phyloP scores from a whole-genome alignment of 495 filamentous ascomycete genomes.

The Platismatia glauca region DNA sequence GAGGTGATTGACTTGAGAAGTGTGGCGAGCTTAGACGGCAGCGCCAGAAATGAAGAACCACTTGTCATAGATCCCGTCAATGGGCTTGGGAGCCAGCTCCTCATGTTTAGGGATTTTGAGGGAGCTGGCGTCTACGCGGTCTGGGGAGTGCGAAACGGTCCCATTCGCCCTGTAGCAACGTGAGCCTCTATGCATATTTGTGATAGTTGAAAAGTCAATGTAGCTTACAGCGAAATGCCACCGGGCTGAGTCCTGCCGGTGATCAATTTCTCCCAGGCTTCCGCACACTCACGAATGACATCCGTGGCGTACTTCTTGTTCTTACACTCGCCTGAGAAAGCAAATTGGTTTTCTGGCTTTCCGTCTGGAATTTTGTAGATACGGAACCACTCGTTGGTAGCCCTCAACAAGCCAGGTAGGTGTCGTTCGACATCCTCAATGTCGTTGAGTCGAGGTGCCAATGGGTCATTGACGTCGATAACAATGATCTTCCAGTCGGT shows the following conservation, averaged over 20 bases:
- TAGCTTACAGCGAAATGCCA: constrained; percentile 70
- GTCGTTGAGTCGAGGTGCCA: constrained; percentile 94
- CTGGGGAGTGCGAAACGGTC: constrained; percentile 57
- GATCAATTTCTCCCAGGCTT: constrained; percentile 95
- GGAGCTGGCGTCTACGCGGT: constrained; percentile 48
- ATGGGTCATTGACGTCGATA: constrained; percentile 95
- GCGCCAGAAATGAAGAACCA: constrained; percentile 99
- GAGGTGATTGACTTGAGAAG: not conserved
- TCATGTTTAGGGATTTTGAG: constrained; percentile 39
- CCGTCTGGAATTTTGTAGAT: constrained; percentile 99
- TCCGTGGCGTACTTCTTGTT: constrained; percentile 95
- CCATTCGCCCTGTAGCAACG: constrained; percentile 58
- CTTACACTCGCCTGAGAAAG: constrained; percentile 99
- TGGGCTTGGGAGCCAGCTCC: constrained; percentile 73
- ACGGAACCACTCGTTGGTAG: constrained; percentile 99
- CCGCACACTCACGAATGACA: constrained; percentile 86
- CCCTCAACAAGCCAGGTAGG: constrained; percentile 89
- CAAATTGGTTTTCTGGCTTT: constrained; percentile 99
- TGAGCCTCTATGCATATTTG: constrained; percentile 27
- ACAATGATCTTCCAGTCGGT: constrained; percentile 99
- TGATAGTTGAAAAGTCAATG: not conserved
- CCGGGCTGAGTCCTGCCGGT: constrained; percentile 72
- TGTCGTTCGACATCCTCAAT: constrained; percentile 99
- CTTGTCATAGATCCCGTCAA: constrained; percentile 97
- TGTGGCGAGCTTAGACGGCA: constrained; percentile 54